Evolutionary conservation across 73 alveolate species (phyloP).

Genomic region (Paramecium sonneborni): DNA sequence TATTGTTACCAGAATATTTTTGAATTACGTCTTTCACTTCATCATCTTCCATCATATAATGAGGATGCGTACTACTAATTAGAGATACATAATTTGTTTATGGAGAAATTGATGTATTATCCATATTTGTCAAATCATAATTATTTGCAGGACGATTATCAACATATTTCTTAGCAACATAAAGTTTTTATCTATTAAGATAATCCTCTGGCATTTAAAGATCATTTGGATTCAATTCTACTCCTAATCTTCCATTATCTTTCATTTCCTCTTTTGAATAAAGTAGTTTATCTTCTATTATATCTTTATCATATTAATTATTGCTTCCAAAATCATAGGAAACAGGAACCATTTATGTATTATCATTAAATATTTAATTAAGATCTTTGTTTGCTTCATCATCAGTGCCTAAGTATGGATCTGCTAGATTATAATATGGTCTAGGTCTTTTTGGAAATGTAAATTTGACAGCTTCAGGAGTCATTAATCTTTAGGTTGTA

Average conservation of each 20-base stretch:
- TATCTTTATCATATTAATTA: conserved; percentile 14
- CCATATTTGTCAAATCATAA: neutral
- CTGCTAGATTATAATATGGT: conserved; percentile 46
- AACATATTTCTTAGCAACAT: neutral
- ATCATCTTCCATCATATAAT: neutral
- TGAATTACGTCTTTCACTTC: neutral
- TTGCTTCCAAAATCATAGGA: conserved; percentile 10
- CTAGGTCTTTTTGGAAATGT: conserved; percentile 44
- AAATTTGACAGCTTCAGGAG: conserved; percentile 29
- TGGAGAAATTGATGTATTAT: neutral
- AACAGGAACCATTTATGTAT: neutral
- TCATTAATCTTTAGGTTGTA: conserved; percentile 15
- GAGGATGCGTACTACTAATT: neutral
- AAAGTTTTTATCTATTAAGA: conserved; percentile 13
- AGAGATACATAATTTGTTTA: neutral
- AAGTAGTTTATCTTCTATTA: neutral
- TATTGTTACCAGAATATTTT: neutral
- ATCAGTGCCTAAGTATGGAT: conserved; percentile 24
- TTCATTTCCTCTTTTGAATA: neutral
- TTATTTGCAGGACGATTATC: neutral
- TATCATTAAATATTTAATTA: conserved; percentile 22
- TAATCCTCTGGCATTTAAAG: neutral
- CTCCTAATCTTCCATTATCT: neutral
- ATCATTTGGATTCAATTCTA: neutral
- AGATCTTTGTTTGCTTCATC: conserved; percentile 44